Percentiles rank a stretch among this genome's conserved stretches.
Conservation (phyloP, 805 yeast species). For the Sugiyamaella smithiae region DNA sequence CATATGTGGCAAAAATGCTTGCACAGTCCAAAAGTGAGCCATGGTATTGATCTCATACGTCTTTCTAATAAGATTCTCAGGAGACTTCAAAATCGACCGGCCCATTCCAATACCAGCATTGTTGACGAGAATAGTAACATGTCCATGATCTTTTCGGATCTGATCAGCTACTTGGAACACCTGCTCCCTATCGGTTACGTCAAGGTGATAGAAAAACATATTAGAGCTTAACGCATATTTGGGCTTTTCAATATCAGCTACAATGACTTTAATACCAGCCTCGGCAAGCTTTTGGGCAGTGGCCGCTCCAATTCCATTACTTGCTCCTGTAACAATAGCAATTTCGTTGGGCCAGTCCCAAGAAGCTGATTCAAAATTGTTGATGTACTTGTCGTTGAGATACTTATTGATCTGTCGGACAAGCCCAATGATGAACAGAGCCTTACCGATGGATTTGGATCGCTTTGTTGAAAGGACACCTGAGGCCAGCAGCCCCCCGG, state of each 20-base stretch:
- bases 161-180: constrained; percentile 38
- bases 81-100: constrained; percentile 49
- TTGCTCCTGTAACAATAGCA: constrained; percentile 10
- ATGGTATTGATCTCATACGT: constrained; percentile 60
- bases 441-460: neutral
- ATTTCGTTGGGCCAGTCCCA: constrained; percentile 13
- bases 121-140: constrained; percentile 60
- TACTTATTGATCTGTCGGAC: neutral
- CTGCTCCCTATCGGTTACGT: constrained; percentile 50
- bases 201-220: constrained; percentile 51
- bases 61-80: constrained; percentile 53
- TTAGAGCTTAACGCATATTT: neutral
- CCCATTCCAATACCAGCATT: constrained; percentile 73
- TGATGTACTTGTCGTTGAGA: neutral
- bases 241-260: constrained; percentile 6
- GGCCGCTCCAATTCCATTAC: constrained; percentile 5
- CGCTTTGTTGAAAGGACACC: neutral
- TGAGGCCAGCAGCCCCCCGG: neutral
- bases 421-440: neutral
- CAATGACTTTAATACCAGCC: constrained; percentile 8
- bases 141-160: constrained; percentile 42
- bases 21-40: constrained; percentile 63
- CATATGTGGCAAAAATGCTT: constrained; percentile 68
- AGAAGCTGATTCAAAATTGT: neutral
- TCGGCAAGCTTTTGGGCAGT: neutral